phyloP scores from a whole-genome alignment of 2,329 filamentous ascomycete genomes.

The Penicillium sp. region DNA sequence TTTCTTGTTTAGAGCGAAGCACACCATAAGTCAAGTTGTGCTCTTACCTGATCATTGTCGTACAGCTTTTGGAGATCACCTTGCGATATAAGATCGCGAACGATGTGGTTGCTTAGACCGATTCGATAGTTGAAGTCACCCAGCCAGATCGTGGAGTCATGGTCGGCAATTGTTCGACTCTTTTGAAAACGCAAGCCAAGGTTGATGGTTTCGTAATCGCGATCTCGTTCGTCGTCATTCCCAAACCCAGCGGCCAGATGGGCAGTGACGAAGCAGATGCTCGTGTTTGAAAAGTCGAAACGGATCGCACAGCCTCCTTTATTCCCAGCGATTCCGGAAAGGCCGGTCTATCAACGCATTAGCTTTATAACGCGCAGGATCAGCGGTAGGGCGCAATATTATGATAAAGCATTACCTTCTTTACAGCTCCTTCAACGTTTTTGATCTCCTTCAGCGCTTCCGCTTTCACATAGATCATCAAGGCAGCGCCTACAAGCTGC shows the following conservation, averaged over 20 bases:
- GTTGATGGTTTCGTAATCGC: conserved; percentile 88
- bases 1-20: background rate
- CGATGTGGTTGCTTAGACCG: conserved; percentile 76
- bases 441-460: conserved; percentile 81
- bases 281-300: conserved; percentile 90
- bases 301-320: conserved; percentile 97
- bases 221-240: conserved; percentile 95
- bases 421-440: conserved; percentile 93
- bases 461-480: conserved; percentile 87
- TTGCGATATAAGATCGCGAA: conserved; percentile 72
- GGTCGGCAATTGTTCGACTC: conserved; percentile 87
- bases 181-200: conserved; percentile 87
- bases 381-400: background rate
- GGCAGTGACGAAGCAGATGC: conserved; percentile 92
- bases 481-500: conserved; percentile 88
- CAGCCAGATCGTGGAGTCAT: conserved; percentile 89
- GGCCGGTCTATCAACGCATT: conserved; percentile 63
- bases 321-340: conserved; percentile 97
- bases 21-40: background rate
- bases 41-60: conserved; percentile 79
- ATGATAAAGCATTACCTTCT: conserved; percentile 62
- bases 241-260: conserved; percentile 94
- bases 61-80: conserved; percentile 78
- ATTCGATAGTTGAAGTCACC: conserved; percentile 99
- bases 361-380: conserved; percentile 20